These are phyloP conservation scores for Blepharisma stoltei DNA, from an alignment of 73 alveolate species.

Conservation along the genomic window DNA sequence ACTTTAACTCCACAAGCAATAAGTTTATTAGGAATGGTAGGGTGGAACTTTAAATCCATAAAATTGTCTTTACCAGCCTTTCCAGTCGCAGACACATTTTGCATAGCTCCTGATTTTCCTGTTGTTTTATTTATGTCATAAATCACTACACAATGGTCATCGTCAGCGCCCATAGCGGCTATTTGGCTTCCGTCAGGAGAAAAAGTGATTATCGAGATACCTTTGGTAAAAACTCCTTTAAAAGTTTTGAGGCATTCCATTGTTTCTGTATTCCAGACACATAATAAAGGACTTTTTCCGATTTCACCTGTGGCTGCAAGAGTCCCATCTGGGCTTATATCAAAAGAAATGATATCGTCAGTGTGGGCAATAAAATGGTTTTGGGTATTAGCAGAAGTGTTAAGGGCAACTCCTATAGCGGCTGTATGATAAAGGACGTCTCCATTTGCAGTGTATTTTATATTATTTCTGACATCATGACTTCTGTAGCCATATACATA, in stretches of 20 bases:
- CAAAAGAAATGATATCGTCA: slow-evolving; percentile 94
- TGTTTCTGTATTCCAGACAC: slow-evolving; percentile 89
- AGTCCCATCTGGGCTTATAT: slow-evolving; percentile 73
- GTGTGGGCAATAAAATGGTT: slow-evolving; percentile 84
- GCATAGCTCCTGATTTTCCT: slow-evolving; percentile 51
- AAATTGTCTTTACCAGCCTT: slow-evolving; percentile 86
- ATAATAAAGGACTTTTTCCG: slow-evolving; percentile 89
- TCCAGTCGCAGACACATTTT: slow-evolving; percentile 74
- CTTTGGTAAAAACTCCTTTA: slow-evolving; percentile 83
- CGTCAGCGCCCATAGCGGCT: slow-evolving; percentile 90
- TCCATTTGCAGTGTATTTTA: slow-evolving; percentile 65
- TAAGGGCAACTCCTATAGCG: slow-evolving; percentile 82
- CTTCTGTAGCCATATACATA: slow-evolving; percentile 97
- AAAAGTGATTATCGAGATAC: slow-evolving; percentile 82
- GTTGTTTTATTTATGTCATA: slow-evolving; percentile 81
- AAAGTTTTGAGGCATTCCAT: slow-evolving; percentile 77
- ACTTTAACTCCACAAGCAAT: slow-evolving; percentile 92
- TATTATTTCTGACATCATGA: slow-evolving; percentile 94
- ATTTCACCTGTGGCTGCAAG: slow-evolving; percentile 91
- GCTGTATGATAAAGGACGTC: slow-evolving; percentile 93
- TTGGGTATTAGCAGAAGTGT: slow-evolving; percentile 67
- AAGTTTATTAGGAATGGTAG: slow-evolving; percentile 67
- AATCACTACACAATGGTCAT: slow-evolving; percentile 89
- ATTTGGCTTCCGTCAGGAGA: slow-evolving; percentile 87
- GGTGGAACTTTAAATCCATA: slow-evolving; percentile 80